These are phyloP conservation scores for Ophiostoma piceae DNA, from an alignment of 2,329 filamentous ascomycete species.

Conservation along the genomic window DNA sequence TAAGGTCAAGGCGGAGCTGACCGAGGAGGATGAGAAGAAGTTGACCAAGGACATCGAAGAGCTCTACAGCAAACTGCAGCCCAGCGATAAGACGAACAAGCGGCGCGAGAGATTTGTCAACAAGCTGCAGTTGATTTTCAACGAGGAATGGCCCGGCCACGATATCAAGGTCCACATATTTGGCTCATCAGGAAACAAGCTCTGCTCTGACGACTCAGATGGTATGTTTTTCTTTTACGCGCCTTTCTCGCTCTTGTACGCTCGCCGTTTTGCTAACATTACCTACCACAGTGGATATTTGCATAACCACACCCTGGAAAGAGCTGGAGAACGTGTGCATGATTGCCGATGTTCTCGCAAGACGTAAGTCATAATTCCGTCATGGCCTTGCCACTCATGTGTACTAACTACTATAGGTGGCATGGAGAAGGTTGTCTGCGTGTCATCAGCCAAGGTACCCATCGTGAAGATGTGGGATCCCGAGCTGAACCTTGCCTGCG, in stretches of 20 bases:
- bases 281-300: slow-evolving; percentile 72
- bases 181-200: slow-evolving; percentile 92
- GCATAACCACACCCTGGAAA: slow-evolving; percentile 87
- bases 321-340: slow-evolving; percentile 85
- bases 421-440: slow-evolving; percentile 94
- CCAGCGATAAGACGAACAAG: slow-evolving; percentile 70
- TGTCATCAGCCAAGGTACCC: slow-evolving; percentile 90
- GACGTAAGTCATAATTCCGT: slow-evolving; percentile 55
- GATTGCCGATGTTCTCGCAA: slow-evolving; percentile 78
- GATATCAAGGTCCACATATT: slow-evolving; percentile 90
- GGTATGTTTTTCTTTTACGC: slow-evolving; percentile 51
- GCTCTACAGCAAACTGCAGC: slow-evolving; percentile 78
- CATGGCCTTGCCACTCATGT: neutral
- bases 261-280: neutral
- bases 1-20: slow-evolving; percentile 66
- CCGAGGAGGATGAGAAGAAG: slow-evolving; percentile 66
- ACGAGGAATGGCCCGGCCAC: slow-evolving; percentile 84
- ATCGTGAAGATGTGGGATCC: slow-evolving; percentile 99
- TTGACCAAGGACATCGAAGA: slow-evolving; percentile 78
- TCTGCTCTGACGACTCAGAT: slow-evolving; percentile 94
- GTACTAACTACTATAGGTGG: slow-evolving; percentile 53
- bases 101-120: slow-evolving; percentile 70
- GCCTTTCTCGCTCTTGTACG: neutral
- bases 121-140: slow-evolving; percentile 84
- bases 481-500: slow-evolving; percentile 79